Percentiles rank a stretch among this genome's conserved stretches.
These are phyloP conservation scores for Candida sphagnicola DNA, from an alignment of 805 yeast species.

Conservation along the genomic window DNA sequence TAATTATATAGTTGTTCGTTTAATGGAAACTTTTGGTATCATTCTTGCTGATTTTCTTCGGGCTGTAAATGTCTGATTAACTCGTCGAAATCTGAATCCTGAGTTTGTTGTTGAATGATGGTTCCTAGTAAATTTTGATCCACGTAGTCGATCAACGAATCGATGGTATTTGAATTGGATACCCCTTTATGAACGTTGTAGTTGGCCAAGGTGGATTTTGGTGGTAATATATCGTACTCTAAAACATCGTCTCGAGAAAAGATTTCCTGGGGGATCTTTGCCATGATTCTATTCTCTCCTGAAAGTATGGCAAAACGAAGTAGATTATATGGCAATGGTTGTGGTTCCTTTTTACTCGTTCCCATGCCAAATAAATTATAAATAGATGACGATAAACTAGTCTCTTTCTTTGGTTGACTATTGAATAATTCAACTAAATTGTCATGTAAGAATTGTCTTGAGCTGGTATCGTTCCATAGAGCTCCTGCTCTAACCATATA, in stretches of 20 bases:
- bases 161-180: conserved; percentile 12
- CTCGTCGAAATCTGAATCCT: conserved; percentile 21
- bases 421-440: conserved; percentile 28
- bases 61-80: conserved; percentile 18
- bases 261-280: conserved; percentile 56
- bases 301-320: conserved; percentile 66
- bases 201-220: conserved; percentile 29
- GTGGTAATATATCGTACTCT: conserved; percentile 75
- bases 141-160: conserved; percentile 37
- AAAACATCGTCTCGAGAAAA: conserved; percentile 61
- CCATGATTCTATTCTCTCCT: conserved; percentile 69
- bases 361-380: conserved; percentile 6
- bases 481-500: conserved; percentile 54
- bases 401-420: conserved; percentile 3
- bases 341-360: conserved; percentile 5
- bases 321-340: conserved; percentile 55
- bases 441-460: conserved; percentile 45
- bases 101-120: conserved; percentile 34
- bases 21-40: not conserved
- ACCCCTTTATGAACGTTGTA: conserved; percentile 39
- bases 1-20: not conserved
- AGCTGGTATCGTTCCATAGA: conserved; percentile 49
- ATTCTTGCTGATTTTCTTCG: conserved; percentile 10
- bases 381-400: not conserved
- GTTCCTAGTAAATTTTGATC: conserved; percentile 45